phyloP scores from a whole-genome alignment of 2,329 filamentous ascomycete species.

The Stromatinia cepivora region DNA sequence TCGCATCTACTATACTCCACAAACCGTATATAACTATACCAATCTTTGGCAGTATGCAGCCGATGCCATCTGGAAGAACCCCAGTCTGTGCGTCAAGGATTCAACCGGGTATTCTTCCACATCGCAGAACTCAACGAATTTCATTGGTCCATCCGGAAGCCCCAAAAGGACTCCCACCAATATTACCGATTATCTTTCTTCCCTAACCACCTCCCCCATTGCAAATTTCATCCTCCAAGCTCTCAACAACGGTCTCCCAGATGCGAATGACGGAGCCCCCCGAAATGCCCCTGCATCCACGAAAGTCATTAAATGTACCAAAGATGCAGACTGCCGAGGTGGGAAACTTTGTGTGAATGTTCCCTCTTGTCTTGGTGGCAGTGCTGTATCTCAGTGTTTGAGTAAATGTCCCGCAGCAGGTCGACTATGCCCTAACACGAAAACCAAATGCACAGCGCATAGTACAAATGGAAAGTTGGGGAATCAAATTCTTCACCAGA shows the following conservation, averaged over 20 bases:
- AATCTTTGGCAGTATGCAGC: slow-evolving; percentile 51
- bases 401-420: background rate
- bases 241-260: slow-evolving; percentile 16
- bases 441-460: background rate
- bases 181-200: slow-evolving; percentile 18
- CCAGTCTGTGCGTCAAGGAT: slow-evolving; percentile 38
- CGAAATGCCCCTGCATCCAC: slow-evolving; percentile 13
- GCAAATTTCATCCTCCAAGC: slow-evolving; percentile 20
- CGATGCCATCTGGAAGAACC: slow-evolving; percentile 44
- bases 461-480: slow-evolving; percentile 2
- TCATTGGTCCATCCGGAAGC: background rate
- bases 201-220: slow-evolving; percentile 11
- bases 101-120: slow-evolving; percentile 28
- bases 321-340: background rate
- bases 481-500: background rate
- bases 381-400: slow-evolving; percentile 9
- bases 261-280: background rate
- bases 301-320: slow-evolving; percentile 8
- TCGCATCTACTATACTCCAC: slow-evolving; percentile 57
- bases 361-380: background rate
- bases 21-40: slow-evolving; percentile 51
- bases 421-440: background rate
- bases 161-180: background rate
- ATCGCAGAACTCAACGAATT: slow-evolving; percentile 7
- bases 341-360: slow-evolving; percentile 6